These are phyloP conservation scores for Myriosclerotinia scirpicola DNA, from an alignment of 2,329 filamentous ascomycete genomes.

Conservation along the genomic window DNA sequence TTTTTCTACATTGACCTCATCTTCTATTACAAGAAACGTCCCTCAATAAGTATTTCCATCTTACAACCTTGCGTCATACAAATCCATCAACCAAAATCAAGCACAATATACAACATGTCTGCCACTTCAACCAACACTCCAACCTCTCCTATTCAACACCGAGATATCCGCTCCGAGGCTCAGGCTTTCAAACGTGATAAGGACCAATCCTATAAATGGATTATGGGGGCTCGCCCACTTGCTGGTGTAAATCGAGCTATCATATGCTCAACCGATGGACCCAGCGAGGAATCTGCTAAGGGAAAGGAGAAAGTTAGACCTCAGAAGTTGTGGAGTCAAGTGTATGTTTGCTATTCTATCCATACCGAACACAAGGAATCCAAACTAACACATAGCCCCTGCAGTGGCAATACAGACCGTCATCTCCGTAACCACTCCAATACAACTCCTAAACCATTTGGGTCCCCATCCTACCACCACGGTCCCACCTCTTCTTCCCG, in stretches of 20 bases:
- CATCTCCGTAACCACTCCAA: slow-evolving; percentile 32
- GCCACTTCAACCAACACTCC: slow-evolving; percentile 38
- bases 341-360: slow-evolving; percentile 24
- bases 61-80: not conserved
- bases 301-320: slow-evolving; percentile 35
- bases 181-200: slow-evolving; percentile 39
- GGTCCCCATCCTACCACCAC: slow-evolving; percentile 29
- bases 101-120: slow-evolving; percentile 22
- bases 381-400: slow-evolving; percentile 26
- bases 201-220: slow-evolving; percentile 39
- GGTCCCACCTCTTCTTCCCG: slow-evolving; percentile 25
- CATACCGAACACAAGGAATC: slow-evolving; percentile 9
- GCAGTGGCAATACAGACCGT: slow-evolving; percentile 33
- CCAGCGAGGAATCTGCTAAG: slow-evolving; percentile 14
- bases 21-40: not conserved
- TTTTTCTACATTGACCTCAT: not conserved
- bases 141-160: slow-evolving; percentile 31
- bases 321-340: slow-evolving; percentile 30
- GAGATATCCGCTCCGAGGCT: slow-evolving; percentile 39
- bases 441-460: slow-evolving; percentile 29
- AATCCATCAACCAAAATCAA: slow-evolving; percentile 3
- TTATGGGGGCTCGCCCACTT: slow-evolving; percentile 31
- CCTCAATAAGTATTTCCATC: not conserved
- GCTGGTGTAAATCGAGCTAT: slow-evolving; percentile 28
- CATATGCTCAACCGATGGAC: not conserved